Evolutionary conservation across 108 stramenopile species (phyloP).

Genomic region (Pseudonitzschia pungens): DNA sequence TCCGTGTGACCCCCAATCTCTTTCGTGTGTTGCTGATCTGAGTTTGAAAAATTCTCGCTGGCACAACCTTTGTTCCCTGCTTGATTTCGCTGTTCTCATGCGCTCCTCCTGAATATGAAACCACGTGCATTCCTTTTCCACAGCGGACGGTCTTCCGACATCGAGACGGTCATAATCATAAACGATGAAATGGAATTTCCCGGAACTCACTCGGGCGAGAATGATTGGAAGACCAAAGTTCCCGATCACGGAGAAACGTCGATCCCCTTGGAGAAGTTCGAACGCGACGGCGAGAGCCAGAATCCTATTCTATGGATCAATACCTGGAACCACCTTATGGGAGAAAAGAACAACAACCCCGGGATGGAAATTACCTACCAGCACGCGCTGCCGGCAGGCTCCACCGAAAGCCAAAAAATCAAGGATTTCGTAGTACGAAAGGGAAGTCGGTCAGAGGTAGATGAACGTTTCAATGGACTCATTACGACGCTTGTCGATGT

Average conservation of each 20-base stretch:
- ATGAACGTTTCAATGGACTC: constrained; percentile 10
- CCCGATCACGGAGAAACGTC: background rate
- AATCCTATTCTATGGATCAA: background rate
- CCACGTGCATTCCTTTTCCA: background rate
- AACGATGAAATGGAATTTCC: background rate
- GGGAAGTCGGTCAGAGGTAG: constrained; percentile 8
- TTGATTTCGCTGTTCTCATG: no score
- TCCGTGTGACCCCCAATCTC: no score
- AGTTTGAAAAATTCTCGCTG: no score
- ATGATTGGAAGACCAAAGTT: background rate
- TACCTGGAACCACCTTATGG: constrained; percentile 13
- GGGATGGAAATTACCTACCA: constrained; percentile 14
- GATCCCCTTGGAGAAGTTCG: background rate
- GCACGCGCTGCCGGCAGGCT: background rate
- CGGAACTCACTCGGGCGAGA: background rate
- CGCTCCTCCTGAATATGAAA: background rate
- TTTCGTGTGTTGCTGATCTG: no score
- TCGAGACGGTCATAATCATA: background rate
- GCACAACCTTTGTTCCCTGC: no score
- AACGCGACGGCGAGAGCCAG: background rate
- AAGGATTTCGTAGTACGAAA: constrained; percentile 10
- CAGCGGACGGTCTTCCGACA: background rate
- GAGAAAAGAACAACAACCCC: constrained; percentile 8
- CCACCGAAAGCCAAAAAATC: background rate
- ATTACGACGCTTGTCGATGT: background rate